Conservation (phyloP, 495 filamentous ascomycete genomes). For the Tuber melanosporum region DNA sequence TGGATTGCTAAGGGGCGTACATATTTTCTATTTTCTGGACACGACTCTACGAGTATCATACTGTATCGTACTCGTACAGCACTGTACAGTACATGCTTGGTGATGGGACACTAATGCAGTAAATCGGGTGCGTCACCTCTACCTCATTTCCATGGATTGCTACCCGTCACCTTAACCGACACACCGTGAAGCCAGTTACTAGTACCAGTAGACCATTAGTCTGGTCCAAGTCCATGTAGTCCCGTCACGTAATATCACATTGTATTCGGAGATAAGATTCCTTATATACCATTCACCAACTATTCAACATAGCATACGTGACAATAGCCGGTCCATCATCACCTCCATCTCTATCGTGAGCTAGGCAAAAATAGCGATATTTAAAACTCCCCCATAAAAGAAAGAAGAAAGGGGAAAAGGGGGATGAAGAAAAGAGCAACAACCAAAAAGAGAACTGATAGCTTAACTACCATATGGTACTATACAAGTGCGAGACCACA, state of each 20-base stretch:
- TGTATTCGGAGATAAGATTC: background rate
- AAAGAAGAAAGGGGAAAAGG: background rate
- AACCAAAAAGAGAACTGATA: background rate
- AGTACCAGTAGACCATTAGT: background rate
- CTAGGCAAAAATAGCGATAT: background rate
- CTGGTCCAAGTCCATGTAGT: background rate
- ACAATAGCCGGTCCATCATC: background rate
- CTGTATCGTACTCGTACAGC: too few relatives aligned
- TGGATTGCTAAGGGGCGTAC: too few relatives aligned
- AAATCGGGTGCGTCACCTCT: too few relatives aligned
- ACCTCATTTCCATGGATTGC: background rate
- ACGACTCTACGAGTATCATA: too few relatives aligned
- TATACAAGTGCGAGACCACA: background rate
- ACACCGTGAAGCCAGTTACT: background rate
- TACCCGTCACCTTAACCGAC: background rate
- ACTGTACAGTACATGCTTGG: too few relatives aligned
- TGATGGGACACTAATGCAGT: too few relatives aligned
- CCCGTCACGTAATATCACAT: background rate
- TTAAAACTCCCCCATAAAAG: background rate
- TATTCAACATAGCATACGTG: background rate
- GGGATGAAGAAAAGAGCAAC: background rate
- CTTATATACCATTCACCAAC: background rate
- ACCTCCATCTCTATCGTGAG: background rate
- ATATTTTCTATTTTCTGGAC: too few relatives aligned
- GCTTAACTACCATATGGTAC: background rate